These are phyloP conservation scores for Tieghemiomyces parasiticus DNA, from an alignment of 192 early-diverging fungal species.

Conservation along the genomic window DNA sequence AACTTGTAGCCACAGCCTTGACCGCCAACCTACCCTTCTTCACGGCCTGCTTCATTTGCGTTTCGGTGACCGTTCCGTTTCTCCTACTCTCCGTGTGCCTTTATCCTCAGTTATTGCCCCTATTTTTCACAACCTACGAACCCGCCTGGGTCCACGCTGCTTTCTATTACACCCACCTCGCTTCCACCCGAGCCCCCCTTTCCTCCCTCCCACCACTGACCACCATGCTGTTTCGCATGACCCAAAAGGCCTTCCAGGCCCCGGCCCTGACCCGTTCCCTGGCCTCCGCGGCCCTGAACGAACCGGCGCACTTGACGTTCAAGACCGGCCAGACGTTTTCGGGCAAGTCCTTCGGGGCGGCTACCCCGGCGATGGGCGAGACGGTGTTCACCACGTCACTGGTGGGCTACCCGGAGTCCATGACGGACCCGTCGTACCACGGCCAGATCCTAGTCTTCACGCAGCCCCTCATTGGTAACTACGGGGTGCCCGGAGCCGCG, in stretches of 20 bases:
- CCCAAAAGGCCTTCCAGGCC: slow-evolving; percentile 3
- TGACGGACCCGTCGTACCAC: slow-evolving; percentile 94
- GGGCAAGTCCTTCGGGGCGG: slow-evolving; percentile 77
- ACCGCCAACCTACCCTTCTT: too few relatives aligned
- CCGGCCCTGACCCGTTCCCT: slow-evolving; percentile 15
- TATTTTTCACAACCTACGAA: too few relatives aligned
- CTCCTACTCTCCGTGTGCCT: too few relatives aligned
- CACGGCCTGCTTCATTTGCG: too few relatives aligned
- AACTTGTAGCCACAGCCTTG: too few relatives aligned
- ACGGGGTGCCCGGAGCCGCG: slow-evolving; percentile 67
- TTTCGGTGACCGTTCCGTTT: too few relatives aligned
- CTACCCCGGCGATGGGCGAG: slow-evolving; percentile 59
- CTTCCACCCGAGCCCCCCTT: slow-evolving; percentile 2
- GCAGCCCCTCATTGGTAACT: slow-evolving; percentile 93
- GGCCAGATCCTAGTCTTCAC: slow-evolving; percentile 95
- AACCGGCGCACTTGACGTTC: slow-evolving; percentile 41
- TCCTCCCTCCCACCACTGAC: slow-evolving; percentile 2
- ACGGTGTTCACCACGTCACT: slow-evolving; percentile 90
- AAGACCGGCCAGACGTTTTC: slow-evolving; percentile 67
- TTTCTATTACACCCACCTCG: slow-evolving; percentile 3
- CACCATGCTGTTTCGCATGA: neutral
- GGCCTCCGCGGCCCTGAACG: slow-evolving; percentile 12
- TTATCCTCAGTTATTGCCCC: slow-evolving; percentile 4
- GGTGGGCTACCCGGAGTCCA: slow-evolving; percentile 93
- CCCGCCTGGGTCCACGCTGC: too few relatives aligned